These are phyloP conservation scores for Ophiocordyceps sinensis DNA, from an alignment of 2,329 filamentous ascomycete species.

Conservation along the genomic window DNA sequence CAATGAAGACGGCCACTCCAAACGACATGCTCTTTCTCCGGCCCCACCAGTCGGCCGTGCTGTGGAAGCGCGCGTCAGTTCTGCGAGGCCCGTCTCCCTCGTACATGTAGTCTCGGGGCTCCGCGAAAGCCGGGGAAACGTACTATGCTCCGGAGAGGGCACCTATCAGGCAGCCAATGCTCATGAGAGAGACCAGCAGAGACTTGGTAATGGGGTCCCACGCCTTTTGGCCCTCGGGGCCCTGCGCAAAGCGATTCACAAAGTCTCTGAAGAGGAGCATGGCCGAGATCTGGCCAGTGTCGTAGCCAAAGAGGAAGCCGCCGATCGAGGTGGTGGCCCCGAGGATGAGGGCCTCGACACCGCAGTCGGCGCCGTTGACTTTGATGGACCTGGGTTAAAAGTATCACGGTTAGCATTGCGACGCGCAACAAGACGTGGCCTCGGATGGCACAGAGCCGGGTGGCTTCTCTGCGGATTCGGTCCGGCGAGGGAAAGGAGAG, in stretches of 20 bases:
- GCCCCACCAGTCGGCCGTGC: slow-evolving; percentile 41
- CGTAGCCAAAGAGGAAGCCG: slow-evolving; percentile 49
- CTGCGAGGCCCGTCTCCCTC: no score
- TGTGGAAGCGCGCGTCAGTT: slow-evolving; percentile 5
- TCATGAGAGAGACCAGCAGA: slow-evolving; percentile 40
- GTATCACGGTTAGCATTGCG: not conserved
- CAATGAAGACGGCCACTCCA: slow-evolving; percentile 40
- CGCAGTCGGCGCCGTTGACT: slow-evolving; percentile 27
- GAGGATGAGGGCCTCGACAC: slow-evolving; percentile 25
- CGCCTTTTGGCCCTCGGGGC: slow-evolving; percentile 17
- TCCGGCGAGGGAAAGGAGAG: not conserved
- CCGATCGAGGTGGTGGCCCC: slow-evolving; percentile 41
- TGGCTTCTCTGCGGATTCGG: not conserved
- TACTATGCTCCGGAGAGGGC: slow-evolving; percentile 35
- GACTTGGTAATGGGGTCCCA: slow-evolving; percentile 30
- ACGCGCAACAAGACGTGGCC: not conserved
- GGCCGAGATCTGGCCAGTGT: slow-evolving; percentile 44
- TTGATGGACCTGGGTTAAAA: slow-evolving; percentile 19
- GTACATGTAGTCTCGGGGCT: no score
- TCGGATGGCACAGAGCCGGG: not conserved
- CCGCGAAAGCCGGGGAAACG: slow-evolving; percentile 1
- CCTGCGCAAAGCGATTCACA: slow-evolving; percentile 37
- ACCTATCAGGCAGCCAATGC: slow-evolving; percentile 40
- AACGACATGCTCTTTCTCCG: slow-evolving; percentile 39
- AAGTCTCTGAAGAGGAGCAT: slow-evolving; percentile 39